These are phyloP conservation scores for Cicer cuneatum DNA, from an alignment of 306 rosid genomes.

Conservation along the genomic window DNA sequence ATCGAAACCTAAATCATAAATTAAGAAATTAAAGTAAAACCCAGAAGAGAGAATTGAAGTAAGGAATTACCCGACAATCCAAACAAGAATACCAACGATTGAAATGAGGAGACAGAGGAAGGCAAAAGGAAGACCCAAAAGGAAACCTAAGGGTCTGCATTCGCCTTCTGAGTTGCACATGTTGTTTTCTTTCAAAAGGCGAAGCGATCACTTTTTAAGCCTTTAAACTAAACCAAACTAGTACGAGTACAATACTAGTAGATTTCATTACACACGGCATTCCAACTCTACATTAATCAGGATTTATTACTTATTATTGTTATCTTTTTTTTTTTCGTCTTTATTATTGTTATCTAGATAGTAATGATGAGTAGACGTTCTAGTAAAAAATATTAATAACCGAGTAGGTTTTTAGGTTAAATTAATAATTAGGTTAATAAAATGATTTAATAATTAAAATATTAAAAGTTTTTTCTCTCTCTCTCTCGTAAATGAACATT, in stretches of 20 bases:
- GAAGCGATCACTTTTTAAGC: no score
- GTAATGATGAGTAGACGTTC: no score
- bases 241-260: no score
- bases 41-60: not conserved
- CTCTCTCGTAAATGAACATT: no score
- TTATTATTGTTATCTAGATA: no score
- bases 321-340: no score
- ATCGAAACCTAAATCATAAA: conserved; percentile 5
- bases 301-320: no score
- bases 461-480: no score
- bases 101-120: conserved; percentile 70
- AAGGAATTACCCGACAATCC: conserved; percentile 73
- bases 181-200: not conserved
- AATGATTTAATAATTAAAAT: no score
- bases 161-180: conserved; percentile 78
- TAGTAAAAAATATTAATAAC: no score
- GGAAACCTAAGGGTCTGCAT: conserved; percentile 89
- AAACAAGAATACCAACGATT: conserved; percentile 64
- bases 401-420: no score
- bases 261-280: not conserved
- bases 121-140: conserved; percentile 91
- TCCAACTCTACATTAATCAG: not conserved
- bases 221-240: not conserved
- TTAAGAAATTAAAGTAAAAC: not conserved
- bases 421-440: no score